Base-by-base conservation (phyloP, 108 stramenopile species). In the Cyclotella atomus region DNA sequence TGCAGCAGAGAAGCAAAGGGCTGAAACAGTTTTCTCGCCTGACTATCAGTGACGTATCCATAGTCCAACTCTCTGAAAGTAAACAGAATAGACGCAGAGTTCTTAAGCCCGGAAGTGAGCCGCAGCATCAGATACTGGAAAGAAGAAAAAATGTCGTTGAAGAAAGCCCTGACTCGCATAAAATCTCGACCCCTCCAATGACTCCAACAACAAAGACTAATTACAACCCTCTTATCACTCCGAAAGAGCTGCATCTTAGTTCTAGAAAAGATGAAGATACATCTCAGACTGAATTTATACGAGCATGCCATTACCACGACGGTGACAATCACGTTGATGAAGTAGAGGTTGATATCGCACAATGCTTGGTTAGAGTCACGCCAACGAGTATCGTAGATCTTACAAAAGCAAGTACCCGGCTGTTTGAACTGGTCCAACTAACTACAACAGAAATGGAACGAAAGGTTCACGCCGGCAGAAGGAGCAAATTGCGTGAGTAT, bases 361-460 rank as follows among this genome's bases (percentile, higher is more conserved):
- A 88, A 16, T 45, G 86, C 2, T 69, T 89, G 30, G 30, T 92
- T 0, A 68, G 85, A 53, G 80, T 90, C 2, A 92, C 91, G 16
- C 89, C 91, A n/a, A 83, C 79, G 14, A 78, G 89, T 12, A 77
- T 92, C 43, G 81, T 86, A 45, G 91, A 92, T 68, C 90, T 86
- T 44, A 66, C 72, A n/a, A 87, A 83, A 52, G 82, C 83, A 59
- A 54, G 85, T 9, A 68, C 76, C 43, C 82, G 81, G 52, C 64
- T 90, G 59, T 65, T 80, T 50, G 91, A 92, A 62, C 56, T 90
- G 3, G 63, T 76, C 2, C 80, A 89, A 43, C 49, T 92, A 23
- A 73, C 85, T 24, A 87, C 88, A 19, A 84, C 57, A 64, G 91
- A 90, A 75, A 87, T 92, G 83, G 91, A 92, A 57, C 72, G 91